Evolutionary conservation across 306 rosid species (phyloP), one percentile per base, ranked within the genome.

Genomic region (Nissolia schottii): DNA sequence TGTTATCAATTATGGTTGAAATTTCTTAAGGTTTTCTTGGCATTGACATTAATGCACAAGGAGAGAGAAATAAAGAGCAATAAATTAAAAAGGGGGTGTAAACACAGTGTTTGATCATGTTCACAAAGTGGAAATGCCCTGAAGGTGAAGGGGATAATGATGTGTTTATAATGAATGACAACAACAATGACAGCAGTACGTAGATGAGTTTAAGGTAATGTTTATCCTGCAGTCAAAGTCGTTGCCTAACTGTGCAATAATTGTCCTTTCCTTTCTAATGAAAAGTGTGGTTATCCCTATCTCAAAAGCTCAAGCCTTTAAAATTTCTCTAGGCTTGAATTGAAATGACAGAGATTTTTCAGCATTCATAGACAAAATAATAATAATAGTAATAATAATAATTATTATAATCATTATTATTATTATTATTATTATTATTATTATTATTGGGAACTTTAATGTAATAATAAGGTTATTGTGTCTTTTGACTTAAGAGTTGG

Each of bases 161-260:
- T 78, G 69, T 40, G 71, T 64, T 78, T 82, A 65, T 79, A 77
- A 81, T 67, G 83, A 77, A 81, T 67, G 83, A 82, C 66, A 75
- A 71, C 35, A 74, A 64, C 71, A 67, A 77, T 78, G 79, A 56
- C 64, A 67, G 41, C 64, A 35, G 23, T 46, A 54, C n/a, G n/a
- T n/a, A n/a, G n/a, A n/a, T n/a, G 45, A 78, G 64, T 65, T 56
- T 74, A 58, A 70, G 54, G 62, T 61, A 71, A 62, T 27, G 54
- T 67, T 74, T 78, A 60, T 65, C 77, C 77, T 27, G 35, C 7
- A 16, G 64, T 78, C 77, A 67, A 70, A 71, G 58, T 70, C 28
- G 61, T 51, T 35, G 46, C 58, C 73, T 41, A 55, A 75, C 53
- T 34, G 37, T 48, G 78, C 75, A 77, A 74, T 77, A 40, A 43